Conservation (phyloP, 2,329 filamentous ascomycete genomes). For the Teratosphaeria pseudoeucalypti region DNA sequence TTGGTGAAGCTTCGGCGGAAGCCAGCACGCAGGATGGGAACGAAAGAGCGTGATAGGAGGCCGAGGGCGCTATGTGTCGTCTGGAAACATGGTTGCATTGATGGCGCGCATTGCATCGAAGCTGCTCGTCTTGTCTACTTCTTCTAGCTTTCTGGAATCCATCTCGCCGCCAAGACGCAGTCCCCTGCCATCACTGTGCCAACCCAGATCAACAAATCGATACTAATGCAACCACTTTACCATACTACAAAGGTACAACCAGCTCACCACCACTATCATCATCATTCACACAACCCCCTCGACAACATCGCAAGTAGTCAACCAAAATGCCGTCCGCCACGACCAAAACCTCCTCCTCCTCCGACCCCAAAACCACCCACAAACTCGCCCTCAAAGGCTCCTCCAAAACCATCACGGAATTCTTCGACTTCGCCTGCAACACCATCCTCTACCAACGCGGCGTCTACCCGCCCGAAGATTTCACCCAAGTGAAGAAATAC, state of each 20-base stretch:
- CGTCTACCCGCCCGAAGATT: constrained; percentile 88
- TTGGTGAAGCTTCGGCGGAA: constrained; percentile 20
- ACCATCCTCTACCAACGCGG: constrained; percentile 89
- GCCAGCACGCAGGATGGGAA: constrained; percentile 1
- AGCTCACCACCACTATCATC: not conserved
- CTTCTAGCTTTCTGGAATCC: not conserved
- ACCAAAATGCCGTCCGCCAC: constrained; percentile 11
- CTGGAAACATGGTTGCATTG: constrained; percentile 41
- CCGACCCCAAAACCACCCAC: constrained; percentile 68
- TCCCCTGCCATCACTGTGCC: not conserved
- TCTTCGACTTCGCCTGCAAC: constrained; percentile 98
- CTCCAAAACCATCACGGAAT: constrained; percentile 66
- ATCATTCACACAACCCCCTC: not conserved
- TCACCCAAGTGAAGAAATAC: constrained; percentile 97
- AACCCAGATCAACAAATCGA: not conserved
- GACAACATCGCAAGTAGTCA: not conserved
- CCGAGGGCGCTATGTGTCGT: constrained; percentile 9
- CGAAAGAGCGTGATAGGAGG: not conserved
- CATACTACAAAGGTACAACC: not conserved
- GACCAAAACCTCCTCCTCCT: constrained; percentile 10
- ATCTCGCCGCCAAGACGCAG: not conserved
- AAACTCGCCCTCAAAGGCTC: constrained; percentile 82
- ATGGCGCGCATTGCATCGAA: constrained; percentile 6
- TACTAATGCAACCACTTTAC: not conserved
- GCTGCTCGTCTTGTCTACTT: not conserved